phyloP scores from a whole-genome alignment of 495 filamentous ascomycete species.

The Trichoderma gamsii region DNA sequence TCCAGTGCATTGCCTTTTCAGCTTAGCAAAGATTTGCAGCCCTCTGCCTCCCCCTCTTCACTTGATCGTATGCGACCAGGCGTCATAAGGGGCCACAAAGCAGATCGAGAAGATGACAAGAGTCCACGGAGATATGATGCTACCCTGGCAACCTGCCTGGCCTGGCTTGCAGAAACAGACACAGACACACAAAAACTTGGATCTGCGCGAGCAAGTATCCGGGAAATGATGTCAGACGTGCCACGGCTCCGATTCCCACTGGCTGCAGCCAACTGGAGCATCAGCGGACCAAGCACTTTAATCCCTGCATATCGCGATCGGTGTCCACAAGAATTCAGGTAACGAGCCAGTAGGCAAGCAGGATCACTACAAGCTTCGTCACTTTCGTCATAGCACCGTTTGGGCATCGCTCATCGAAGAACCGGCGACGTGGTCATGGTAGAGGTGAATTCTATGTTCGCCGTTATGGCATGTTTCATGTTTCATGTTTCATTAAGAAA shows the following conservation, averaged over 20 bases:
- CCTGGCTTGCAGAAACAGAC: not conserved
- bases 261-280: not conserved
- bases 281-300: not conserved
- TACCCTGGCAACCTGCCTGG: not conserved
- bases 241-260: not conserved
- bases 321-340: not conserved
- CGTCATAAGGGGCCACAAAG: not conserved
- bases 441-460: too few species aligned
- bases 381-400: not conserved
- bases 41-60: not conserved
- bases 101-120: too few species aligned
- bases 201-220: not conserved
- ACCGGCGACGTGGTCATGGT: not conserved
- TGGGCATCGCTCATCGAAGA: not conserved
- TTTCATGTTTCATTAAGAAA: too few species aligned
- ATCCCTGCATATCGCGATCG: slow-evolving; percentile 12
- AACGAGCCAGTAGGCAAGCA: not conserved
- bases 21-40: too few species aligned
- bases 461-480: too few species aligned
- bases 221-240: not conserved
- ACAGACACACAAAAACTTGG: too few species aligned
- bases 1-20: too few species aligned
- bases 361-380: not conserved
- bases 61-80: not conserved
- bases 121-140: too few species aligned